These are phyloP conservation scores for Gynochthodes officinalis DNA, from an alignment of 257 asterid genomes.

Conservation along the genomic window DNA sequence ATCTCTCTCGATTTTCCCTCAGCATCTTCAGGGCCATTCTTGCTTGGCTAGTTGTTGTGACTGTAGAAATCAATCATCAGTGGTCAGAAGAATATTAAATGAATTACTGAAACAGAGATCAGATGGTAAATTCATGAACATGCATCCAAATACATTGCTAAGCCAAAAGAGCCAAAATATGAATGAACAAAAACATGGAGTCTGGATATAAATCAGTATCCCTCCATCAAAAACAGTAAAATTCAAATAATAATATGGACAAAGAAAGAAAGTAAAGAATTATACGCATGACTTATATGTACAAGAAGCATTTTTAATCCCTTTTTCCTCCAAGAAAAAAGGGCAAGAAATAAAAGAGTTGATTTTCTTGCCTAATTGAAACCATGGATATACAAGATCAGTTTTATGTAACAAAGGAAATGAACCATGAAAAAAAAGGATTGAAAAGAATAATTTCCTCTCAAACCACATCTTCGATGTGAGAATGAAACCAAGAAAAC, in stretches of 20 bases:
- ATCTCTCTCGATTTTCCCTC: conserved; percentile 64
- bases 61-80: conserved; percentile 32
- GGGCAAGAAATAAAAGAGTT: background rate
- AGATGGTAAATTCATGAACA: background rate
- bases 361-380: background rate
- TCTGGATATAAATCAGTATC: background rate
- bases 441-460: background rate
- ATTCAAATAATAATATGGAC: background rate
- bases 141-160: background rate
- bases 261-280: background rate
- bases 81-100: conserved; percentile 15
- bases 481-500: background rate
- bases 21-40: conserved; percentile 63
- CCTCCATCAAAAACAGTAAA: background rate
- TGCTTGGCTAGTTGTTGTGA: conserved; percentile 65
- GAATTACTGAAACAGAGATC: background rate
- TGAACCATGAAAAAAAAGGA: background rate
- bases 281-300: too few species aligned
- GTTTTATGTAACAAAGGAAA: background rate
- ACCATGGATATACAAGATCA: background rate
- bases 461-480: background rate
- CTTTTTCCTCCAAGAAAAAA: too few species aligned
- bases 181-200: background rate
- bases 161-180: background rate
- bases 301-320: too few species aligned